Percentiles rank a stretch among this genome's conserved stretches.
Evolutionary conservation across 2,329 filamentous ascomycete species (phyloP).

Genomic region (Sclerotinia borealis): DNA sequence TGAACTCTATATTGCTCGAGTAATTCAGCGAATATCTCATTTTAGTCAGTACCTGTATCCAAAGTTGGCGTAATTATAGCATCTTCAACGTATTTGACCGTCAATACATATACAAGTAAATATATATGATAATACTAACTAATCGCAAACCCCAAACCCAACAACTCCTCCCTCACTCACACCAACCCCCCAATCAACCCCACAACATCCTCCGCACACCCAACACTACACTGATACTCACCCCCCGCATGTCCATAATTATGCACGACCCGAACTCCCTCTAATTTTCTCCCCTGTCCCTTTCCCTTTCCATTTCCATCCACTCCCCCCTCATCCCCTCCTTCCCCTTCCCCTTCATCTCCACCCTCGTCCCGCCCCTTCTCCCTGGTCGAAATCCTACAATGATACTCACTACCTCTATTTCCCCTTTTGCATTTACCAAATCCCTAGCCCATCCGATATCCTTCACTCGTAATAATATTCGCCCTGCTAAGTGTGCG

Average conservation of each 20-base stretch:
- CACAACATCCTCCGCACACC: constrained; percentile 26
- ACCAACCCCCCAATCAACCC: constrained; percentile 12
- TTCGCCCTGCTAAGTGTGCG: background rate
- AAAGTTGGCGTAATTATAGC: no score
- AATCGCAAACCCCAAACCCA: no score
- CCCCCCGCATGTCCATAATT: constrained; percentile 43
- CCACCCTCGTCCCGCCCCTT: background rate
- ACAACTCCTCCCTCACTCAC: no score
- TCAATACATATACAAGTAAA: no score
- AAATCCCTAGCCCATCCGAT: background rate
- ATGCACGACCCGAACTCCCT: constrained; percentile 36
- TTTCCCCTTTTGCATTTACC: background rate
- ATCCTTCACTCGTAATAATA: background rate
- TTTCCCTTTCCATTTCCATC: background rate
- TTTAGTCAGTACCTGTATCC: no score
- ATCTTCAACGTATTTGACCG: no score
- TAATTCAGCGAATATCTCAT: no score
- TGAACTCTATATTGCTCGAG: no score
- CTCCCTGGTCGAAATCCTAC: background rate
- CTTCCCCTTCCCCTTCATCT: constrained; percentile 20
- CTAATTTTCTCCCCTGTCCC: constrained; percentile 1
- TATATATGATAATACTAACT: no score
- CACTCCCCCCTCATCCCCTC: background rate
- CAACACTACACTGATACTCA: constrained; percentile 34
- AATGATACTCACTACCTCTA: background rate